Conservation (phyloP, 306 rosid genomes). For the Sphenostylis stenocarpa region DNA sequence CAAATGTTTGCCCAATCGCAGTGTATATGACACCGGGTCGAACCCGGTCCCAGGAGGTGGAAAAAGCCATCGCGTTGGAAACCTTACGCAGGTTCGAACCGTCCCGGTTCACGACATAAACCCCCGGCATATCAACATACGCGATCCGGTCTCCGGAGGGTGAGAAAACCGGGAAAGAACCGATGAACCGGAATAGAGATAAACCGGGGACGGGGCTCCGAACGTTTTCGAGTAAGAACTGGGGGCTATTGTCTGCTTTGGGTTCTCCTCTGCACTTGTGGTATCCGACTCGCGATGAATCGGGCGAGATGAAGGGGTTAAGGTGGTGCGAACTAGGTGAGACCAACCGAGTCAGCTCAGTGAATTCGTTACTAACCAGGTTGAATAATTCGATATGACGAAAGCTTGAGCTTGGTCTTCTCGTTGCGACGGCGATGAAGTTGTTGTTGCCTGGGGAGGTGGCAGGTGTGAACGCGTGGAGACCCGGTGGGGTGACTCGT, state of each 20-base stretch:
- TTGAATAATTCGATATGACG: constrained; percentile 82
- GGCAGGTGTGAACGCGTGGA: constrained; percentile 89
- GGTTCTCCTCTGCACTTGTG: constrained; percentile 71
- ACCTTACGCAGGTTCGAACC: constrained; percentile 65
- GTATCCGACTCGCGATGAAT: constrained; percentile 65
- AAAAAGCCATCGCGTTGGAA: constrained; percentile 47
- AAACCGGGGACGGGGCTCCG: constrained; percentile 53
- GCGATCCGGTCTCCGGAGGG: constrained; percentile 66
- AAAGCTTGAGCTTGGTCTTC: constrained; percentile 54
- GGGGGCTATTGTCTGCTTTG: constrained; percentile 33
- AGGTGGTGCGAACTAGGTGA: constrained; percentile 68
- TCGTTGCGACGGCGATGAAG: constrained; percentile 83
- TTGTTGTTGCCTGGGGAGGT: constrained; percentile 65
- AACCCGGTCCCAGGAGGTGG: constrained; percentile 74
- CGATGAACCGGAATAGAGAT: constrained; percentile 62
- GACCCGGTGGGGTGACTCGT: constrained; percentile 82
- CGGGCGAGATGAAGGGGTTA: constrained; percentile 86
- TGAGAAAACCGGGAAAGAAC: constrained; percentile 77
- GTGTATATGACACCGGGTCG: constrained; percentile 65
- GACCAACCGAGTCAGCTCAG: constrained; percentile 60
- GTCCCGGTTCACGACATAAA: constrained; percentile 65
- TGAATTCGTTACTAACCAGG: constrained; percentile 54
- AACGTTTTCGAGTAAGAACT: constrained; percentile 55
- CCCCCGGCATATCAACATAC: constrained; percentile 56
- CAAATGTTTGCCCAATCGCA: constrained; percentile 64